These are phyloP conservation scores for Basipetospora chlamydospora DNA, from an alignment of 2,329 filamentous ascomycete genomes.

Conservation along the genomic window DNA sequence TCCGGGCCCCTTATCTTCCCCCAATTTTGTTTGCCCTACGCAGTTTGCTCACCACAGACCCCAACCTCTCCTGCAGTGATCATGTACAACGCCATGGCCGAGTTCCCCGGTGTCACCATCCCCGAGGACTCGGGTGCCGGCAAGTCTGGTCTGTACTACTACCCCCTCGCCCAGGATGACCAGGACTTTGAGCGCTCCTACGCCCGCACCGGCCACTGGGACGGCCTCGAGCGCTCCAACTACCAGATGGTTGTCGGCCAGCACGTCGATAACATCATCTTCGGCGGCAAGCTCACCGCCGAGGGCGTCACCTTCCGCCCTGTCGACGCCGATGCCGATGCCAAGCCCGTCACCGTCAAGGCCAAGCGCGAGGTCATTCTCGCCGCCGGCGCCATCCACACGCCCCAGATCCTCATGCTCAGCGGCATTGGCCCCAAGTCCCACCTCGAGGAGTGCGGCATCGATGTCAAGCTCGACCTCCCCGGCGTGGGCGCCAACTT, in stretches of 20 bases:
- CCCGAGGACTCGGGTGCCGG: constrained; percentile 13
- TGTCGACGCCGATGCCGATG: constrained; percentile 5
- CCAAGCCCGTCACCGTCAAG: constrained; percentile 11
- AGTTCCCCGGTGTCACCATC: constrained; percentile 11
- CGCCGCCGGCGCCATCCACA: constrained; percentile 33
- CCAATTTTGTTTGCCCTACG: background rate
- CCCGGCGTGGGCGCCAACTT: constrained; percentile 47
- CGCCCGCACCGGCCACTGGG: constrained; percentile 15
- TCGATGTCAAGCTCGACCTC: constrained; percentile 29
- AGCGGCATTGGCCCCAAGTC: constrained; percentile 30
- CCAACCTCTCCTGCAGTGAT: constrained; percentile 1
- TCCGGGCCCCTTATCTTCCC: background rate
- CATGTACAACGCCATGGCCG: constrained; percentile 12
- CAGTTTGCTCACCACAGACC: background rate
- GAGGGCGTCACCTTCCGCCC: constrained; percentile 13
- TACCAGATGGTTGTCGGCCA: constrained; percentile 13
- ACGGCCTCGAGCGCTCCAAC: constrained; percentile 12
- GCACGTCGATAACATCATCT: constrained; percentile 12
- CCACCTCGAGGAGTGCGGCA: constrained; percentile 26
- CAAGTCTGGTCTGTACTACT: constrained; percentile 15
- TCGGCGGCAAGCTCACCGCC: constrained; percentile 12
- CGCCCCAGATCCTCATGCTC: constrained; percentile 35
- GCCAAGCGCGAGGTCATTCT: constrained; percentile 31
- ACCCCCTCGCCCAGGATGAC: constrained; percentile 12
- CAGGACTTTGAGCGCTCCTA: constrained; percentile 11